phyloP scores from a whole-genome alignment of 1,284 basidiomycete species.

The Mixia osmundae region DNA sequence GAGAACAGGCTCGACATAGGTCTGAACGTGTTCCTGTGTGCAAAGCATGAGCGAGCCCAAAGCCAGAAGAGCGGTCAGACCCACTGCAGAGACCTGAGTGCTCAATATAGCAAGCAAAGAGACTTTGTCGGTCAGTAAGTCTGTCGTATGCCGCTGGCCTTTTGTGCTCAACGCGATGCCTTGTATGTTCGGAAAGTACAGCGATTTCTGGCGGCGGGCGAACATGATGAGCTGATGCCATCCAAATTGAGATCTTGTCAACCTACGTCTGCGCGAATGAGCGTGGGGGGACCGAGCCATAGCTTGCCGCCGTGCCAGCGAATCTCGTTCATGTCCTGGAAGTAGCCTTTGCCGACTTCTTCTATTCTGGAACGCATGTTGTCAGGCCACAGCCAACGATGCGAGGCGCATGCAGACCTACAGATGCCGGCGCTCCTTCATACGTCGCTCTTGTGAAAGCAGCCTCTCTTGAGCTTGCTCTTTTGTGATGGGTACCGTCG shows the following conservation, averaged over 20 bases:
- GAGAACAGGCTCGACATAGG: slow-evolving; percentile 43
- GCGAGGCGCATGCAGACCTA: slow-evolving; percentile 22
- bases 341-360: slow-evolving; percentile 70
- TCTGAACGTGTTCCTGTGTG: slow-evolving; percentile 48
- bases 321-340: slow-evolving; percentile 64
- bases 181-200: slow-evolving; percentile 72
- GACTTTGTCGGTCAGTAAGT: slow-evolving; percentile 48
- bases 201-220: slow-evolving; percentile 39
- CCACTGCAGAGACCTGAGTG: slow-evolving; percentile 63
- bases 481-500: slow-evolving; percentile 32
- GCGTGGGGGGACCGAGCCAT: slow-evolving; percentile 71
- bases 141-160: slow-evolving; percentile 47
- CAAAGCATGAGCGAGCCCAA: not conserved
- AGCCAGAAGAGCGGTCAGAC: slow-evolving; percentile 10
- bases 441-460: slow-evolving; percentile 42
- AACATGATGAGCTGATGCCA: not conserved
- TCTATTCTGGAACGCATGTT: slow-evolving; percentile 35
- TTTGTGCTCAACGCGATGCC: slow-evolving; percentile 37
- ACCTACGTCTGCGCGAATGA: slow-evolving; percentile 71
- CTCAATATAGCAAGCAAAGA: slow-evolving; percentile 57
- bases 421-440: slow-evolving; percentile 52
- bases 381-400: not conserved
- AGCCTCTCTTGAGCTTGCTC: slow-evolving; percentile 43
- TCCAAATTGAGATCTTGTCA: too few species aligned
- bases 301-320: slow-evolving; percentile 72